Base-by-base conservation (phyloP, 306 rosid genomes). In the Rosa lucieae region DNA sequence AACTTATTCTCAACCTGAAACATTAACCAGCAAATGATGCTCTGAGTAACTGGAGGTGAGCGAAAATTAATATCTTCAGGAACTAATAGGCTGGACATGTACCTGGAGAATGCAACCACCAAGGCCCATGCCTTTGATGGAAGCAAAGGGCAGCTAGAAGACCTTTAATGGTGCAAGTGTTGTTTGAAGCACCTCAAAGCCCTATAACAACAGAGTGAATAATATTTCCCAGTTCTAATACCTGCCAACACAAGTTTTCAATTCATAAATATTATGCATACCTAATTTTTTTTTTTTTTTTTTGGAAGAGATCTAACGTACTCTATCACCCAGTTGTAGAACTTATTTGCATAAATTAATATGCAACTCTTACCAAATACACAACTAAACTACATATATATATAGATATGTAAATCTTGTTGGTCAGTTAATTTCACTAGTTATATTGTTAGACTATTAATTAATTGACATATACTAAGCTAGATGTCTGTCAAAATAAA, bases 101-200 rank as follows among this genome's bases (percentile, higher is more conserved):
- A 91, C 97, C 88, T 90, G 94, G 14, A 87, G 91, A 85, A 92
- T 92, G 85, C 92, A 85, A 1, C 97, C 97, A 1, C 97, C 95
- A 35, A 90, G 97, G 47, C 95, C 95, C 91, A 92, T 89, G 23
- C 97, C 95, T 89, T 87, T 92, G 97, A 84, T 90, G 97, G 89
- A 90, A 90, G 83, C 95, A 89, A 48, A 92, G 88, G 2, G 97
- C 97, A 0, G 95, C 93, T 14, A 86, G 77, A 5, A 92, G 91
- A 76, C 95, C 92, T 78, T 79, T 92, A 48, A 92, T 83, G 46
- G 95, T 56, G 83, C 97, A 89, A 0, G 90, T 87, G 67, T 90
- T 91, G 47, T 87, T 87, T 78, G 97, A 90, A n/a, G 93, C 35
- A 32, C 35, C 90, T 78, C 96, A 88, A 35, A 92, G 91, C 55